Percentiles rank a stretch among this genome's conserved stretches.
These are phyloP conservation scores for Pythium myriotylum DNA, from an alignment of 352 stramenopile genomes.

Conservation along the genomic window DNA sequence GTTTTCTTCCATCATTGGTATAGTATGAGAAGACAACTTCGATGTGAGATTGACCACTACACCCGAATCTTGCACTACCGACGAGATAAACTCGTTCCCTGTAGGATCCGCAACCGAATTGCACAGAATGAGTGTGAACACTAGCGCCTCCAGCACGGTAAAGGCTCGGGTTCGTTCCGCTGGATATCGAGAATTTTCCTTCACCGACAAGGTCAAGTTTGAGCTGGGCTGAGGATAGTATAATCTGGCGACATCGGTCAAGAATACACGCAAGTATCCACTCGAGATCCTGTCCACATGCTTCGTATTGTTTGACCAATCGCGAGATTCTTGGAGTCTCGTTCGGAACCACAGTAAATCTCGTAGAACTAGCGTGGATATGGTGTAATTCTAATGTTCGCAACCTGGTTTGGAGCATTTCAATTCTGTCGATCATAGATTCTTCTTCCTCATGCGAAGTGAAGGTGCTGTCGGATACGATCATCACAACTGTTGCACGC, in stretches of 20 bases:
- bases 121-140: neutral
- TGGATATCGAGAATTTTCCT: constrained; percentile 4
- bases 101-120: constrained; percentile 15
- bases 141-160: neutral
- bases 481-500: too few relatives aligned
- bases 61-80: constrained; percentile 1
- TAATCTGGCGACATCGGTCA: constrained; percentile 3
- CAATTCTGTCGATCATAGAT: neutral
- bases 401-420: neutral
- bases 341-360: too few relatives aligned
- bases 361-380: neutral
- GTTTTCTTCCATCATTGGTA: constrained; percentile 5
- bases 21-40: constrained; percentile 25
- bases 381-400: neutral
- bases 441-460: too few relatives aligned
- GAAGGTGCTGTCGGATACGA: too few relatives aligned
- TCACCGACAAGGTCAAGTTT: constrained; percentile 1
- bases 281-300: constrained; percentile 23
- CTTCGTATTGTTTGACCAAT: neutral
- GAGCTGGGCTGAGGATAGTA: constrained; percentile 1
- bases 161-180: constrained; percentile 11
- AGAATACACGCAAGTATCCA: constrained; percentile 23
- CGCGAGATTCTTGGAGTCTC: neutral
- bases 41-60: neutral
- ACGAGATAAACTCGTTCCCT: neutral